phyloP scores from a whole-genome alignment of 106 monocot species.

The Triglochin maritima region DNA sequence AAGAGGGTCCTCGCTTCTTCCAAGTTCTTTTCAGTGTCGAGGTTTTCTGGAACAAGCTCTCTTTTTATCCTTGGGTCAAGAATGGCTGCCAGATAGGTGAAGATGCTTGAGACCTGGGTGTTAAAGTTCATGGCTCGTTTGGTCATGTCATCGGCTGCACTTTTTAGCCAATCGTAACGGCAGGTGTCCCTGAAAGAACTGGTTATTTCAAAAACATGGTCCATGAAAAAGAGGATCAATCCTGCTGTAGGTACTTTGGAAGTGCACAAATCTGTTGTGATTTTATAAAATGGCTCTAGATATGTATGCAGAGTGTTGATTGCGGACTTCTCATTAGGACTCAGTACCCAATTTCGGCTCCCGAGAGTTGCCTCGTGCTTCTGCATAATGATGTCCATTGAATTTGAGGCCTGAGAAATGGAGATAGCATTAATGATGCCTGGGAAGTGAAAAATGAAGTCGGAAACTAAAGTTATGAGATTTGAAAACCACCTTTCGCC shows the following conservation, averaged over 20 bases:
- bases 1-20: constrained; percentile 77
- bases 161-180: constrained; percentile 71
- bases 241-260: constrained; percentile 59
- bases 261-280: constrained; percentile 60
- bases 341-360: constrained; percentile 32
- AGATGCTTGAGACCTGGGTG: constrained; percentile 43
- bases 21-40: constrained; percentile 64
- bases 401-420: constrained; percentile 45
- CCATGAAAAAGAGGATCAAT: constrained; percentile 83
- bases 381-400: constrained; percentile 60
- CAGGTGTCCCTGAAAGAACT: constrained; percentile 37
- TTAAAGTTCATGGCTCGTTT: constrained; percentile 39
- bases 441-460: not conserved
- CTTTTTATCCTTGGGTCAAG: constrained; percentile 87
- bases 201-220: constrained; percentile 70
- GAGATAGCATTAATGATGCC: not conserved
- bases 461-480: not conserved
- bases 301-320: constrained; percentile 40
- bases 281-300: constrained; percentile 75
- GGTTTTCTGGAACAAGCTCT: constrained; percentile 64
- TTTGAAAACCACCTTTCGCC: constrained; percentile 41
- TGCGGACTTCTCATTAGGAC: constrained; percentile 41
- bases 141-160: constrained; percentile 59
- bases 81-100: constrained; percentile 64
- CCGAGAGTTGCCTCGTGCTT: constrained; percentile 60